Conservation (phyloP, 768 basidiomycete species). For the Boletus barrowsii region DNA sequence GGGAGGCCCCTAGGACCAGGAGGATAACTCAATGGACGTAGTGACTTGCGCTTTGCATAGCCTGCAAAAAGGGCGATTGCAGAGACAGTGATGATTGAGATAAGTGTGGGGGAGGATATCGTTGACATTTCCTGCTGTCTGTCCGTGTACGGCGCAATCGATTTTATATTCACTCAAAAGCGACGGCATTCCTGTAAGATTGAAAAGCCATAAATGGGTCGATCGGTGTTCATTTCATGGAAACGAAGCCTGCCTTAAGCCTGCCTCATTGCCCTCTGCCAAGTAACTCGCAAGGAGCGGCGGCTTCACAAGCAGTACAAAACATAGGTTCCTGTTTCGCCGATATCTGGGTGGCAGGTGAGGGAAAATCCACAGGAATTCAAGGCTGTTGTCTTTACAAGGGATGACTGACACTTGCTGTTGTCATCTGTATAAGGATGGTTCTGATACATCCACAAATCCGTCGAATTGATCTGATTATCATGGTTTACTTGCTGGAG, state of each 20-base stretch:
- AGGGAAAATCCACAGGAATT: background rate
- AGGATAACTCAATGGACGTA: constrained; percentile 11
- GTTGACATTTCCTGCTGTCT: constrained; percentile 1
- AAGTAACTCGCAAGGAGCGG: background rate
- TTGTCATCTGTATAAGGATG: background rate
- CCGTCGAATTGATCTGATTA: constrained; percentile 9
- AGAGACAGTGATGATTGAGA: constrained; percentile 3
- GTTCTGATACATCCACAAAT: background rate
- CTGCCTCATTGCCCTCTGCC: background rate
- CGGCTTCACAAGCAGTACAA: background rate
- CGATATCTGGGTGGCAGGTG: background rate
- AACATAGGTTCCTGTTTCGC: background rate
- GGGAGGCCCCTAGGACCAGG: constrained; percentile 34
- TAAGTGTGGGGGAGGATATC: constrained; percentile 6
- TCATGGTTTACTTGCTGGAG: background rate
- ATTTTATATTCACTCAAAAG: constrained; percentile 17
- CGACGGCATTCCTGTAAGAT: background rate
- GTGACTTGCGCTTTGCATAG: constrained; percentile 12
- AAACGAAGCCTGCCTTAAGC: background rate
- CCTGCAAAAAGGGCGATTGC: constrained; percentile 7
- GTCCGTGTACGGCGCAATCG: background rate
- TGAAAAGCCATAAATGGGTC: constrained; percentile 5
- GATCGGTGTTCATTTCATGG: constrained; percentile 7
- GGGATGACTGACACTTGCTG: background rate
- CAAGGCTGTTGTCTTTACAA: background rate